Percentiles rank a stretch among this genome's conserved stretches.
Conservation (phyloP, 768 basidiomycete species). For the Dendrothele bispora region DNA sequence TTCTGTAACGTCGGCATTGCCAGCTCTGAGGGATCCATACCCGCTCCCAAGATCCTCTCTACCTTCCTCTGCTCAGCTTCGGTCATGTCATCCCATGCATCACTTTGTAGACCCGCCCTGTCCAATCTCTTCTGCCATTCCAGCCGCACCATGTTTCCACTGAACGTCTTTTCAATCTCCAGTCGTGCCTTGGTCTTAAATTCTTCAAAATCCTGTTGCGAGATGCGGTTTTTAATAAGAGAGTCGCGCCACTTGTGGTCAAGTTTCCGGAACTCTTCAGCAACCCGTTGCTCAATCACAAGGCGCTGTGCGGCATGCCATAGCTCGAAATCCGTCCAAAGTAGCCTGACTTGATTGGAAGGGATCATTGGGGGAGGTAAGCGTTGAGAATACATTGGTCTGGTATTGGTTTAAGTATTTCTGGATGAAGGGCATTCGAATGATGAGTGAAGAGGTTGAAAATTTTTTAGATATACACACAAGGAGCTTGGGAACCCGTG, state of each 20-base stretch:
- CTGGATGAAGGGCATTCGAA: too few species aligned
- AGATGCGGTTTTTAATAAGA: slow-evolving; percentile 5
- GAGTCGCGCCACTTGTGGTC: slow-evolving; percentile 1
- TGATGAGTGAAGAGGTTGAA: too few species aligned
- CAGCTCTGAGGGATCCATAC: slow-evolving; percentile 30
- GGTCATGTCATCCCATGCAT: slow-evolving; percentile 47
- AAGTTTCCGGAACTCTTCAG: background rate
- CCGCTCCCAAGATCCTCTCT: slow-evolving; percentile 35
- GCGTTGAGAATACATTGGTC: too few species aligned
- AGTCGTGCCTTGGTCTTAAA: slow-evolving; percentile 24
- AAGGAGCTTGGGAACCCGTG: too few species aligned
- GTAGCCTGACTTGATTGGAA: slow-evolving; percentile 13
- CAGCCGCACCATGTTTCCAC: slow-evolving; percentile 28
- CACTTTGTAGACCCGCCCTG: slow-evolving; percentile 32
- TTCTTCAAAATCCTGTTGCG: slow-evolving; percentile 22
- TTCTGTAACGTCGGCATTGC: background rate
- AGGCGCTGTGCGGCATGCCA: slow-evolving; percentile 6
- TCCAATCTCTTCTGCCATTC: slow-evolving; percentile 42
- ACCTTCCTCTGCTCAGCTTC: slow-evolving; percentile 34
- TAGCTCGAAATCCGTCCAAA: slow-evolving; percentile 8
- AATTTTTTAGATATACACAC: too few species aligned
- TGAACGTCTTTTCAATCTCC: slow-evolving; percentile 31
- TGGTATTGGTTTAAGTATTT: too few species aligned
- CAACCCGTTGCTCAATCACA: slow-evolving; percentile 2
- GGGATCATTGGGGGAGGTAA: background rate